phyloP scores from a whole-genome alignment of 2,329 filamentous ascomycete genomes.

The Pestalotiopsis fici region DNA sequence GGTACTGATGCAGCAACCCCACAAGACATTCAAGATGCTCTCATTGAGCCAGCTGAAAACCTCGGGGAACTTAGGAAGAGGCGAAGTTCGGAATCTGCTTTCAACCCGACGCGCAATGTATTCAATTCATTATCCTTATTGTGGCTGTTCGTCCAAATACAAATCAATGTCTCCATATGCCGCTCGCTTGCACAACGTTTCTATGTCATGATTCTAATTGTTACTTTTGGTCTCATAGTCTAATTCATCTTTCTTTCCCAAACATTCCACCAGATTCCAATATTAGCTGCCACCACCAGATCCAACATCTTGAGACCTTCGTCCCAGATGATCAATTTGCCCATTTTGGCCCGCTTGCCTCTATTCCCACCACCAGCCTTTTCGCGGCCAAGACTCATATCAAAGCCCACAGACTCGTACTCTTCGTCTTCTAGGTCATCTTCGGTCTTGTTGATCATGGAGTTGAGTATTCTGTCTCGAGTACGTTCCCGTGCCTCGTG shows the following conservation, averaged over 20 bases:
- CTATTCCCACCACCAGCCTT: constrained; percentile 82
- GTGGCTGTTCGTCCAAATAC: background rate
- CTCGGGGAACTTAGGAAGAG: no score
- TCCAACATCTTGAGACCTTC: constrained; percentile 97
- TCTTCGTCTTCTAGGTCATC: constrained; percentile 42
- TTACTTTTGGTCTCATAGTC: constrained; percentile 20
- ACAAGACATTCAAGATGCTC: no score
- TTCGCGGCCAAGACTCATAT: constrained; percentile 78
- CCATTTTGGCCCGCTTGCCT: constrained; percentile 87
- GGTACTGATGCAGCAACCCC: no score
- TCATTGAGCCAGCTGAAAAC: no score
- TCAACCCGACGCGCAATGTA: no score
- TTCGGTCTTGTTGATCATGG: constrained; percentile 25
- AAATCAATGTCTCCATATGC: background rate
- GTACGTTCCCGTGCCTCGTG: constrained; percentile 13
- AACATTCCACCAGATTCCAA: constrained; percentile 91
- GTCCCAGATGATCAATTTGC: constrained; percentile 86
- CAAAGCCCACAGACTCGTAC: constrained; percentile 44
- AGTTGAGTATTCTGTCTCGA: constrained; percentile 30
- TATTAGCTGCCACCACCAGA: constrained; percentile 84
- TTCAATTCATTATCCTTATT: no score
- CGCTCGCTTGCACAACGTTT: background rate
- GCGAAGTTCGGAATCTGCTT: no score
- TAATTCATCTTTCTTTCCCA: constrained; percentile 59
- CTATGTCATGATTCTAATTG: background rate